Evolutionary conservation across 768 basidiomycete genomes (phyloP), one percentile per base, ranked within the genome.

Genomic region (Exidia glandulosa): DNA sequence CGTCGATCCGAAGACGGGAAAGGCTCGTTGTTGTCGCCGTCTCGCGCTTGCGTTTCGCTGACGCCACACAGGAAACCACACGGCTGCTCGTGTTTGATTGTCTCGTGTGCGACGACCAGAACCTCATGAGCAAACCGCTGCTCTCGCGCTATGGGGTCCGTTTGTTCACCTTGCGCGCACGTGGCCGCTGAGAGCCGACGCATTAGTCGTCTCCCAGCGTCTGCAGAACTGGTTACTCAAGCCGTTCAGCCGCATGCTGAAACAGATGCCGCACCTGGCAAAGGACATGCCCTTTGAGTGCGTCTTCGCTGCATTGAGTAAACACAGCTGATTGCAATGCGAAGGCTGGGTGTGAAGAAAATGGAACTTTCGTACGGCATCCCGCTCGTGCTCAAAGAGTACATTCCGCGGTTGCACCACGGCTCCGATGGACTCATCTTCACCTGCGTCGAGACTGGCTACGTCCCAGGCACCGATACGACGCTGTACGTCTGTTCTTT

Each of bases 341-440:
- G 45, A 61, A 97, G 94, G 34, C 85, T 98, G 65, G 78, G 83
- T 64, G 85, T 94, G 63, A 99, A 99, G 70, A 82, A 83, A 45
- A 93, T 94, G 73, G 84, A 83, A 60, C 77, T 86, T 37, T 91
- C 95, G 9, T 98, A 99, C 66, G 83, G 85, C 59, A 83, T 94
- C 57, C 87, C 91, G 58, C 83, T 88, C 60, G 92, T 98, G 14
- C 88, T 98, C 67, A 77, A 78, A 32, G 77, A 86, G 56, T 88
- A 94, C 62, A 87, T 99, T 52, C 90, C 94, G 5, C 77, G 77
- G 14, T 75, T 98, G 5, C 86, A 92, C 64, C 96, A 99, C 67
- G 93, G 84, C 3, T 94, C 88, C 63, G 96, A 99, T 66, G 96
- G 96, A 0, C 82, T 99, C 60, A 95, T 99, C 66, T 99, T 97